phyloP scores from a whole-genome alignment of 345 rosid species.

The Arabidopsis thaliana region DNA sequence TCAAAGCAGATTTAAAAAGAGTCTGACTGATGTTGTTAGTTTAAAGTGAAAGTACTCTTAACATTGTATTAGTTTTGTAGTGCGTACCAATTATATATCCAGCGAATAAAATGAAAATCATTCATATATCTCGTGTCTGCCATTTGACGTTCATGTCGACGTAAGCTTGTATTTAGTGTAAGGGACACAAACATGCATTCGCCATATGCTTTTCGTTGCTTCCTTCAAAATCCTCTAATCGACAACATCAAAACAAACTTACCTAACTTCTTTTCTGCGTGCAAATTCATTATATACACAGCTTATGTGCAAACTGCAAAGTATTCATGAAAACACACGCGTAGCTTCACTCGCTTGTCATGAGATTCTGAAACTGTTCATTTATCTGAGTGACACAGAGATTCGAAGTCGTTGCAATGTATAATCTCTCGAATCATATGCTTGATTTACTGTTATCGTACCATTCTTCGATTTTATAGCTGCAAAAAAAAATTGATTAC shows the following conservation, averaged over 20 bases:
- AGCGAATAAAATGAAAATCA: neutral
- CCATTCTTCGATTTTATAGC: conserved; percentile 4
- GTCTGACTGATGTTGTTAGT: neutral
- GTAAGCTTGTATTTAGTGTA: neutral
- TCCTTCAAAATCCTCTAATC: neutral
- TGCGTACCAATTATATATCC: neutral
- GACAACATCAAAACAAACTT: conserved; percentile 30
- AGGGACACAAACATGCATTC: neutral
- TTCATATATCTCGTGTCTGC: neutral
- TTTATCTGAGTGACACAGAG: conserved; percentile 20
- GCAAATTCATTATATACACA: neutral
- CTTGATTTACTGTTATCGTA: conserved; percentile 24
- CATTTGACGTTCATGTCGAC: neutral
- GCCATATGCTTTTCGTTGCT: conserved; percentile 2
- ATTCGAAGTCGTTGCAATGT: conserved; percentile 33
- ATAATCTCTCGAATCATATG: conserved; percentile 40
- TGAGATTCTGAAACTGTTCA: conserved; percentile 34
- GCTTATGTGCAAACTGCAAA: conserved; percentile 27
- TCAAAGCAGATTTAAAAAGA: neutral
- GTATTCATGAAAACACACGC: conserved; percentile 14
- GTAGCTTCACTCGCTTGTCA: conserved; percentile 17
- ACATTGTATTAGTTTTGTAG: neutral
- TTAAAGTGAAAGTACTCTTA: neutral
- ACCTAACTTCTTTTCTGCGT: conserved; percentile 13
- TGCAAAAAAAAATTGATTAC: neutral